Conservation (phyloP, 179 eudicot genomes). For the Silene vulgaris region DNA sequence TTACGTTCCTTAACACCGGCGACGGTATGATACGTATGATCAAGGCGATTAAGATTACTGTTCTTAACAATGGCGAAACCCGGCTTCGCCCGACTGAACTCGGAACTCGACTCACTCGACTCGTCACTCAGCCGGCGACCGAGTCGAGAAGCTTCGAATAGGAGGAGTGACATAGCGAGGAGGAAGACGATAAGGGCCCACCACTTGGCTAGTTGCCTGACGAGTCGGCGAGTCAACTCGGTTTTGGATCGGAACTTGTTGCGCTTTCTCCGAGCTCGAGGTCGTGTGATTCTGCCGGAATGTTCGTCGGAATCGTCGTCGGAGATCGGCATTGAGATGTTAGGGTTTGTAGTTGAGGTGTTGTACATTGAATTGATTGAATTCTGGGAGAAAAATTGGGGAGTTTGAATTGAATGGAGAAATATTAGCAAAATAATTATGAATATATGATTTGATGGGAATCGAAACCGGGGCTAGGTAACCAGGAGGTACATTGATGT, state of each 20-base stretch:
- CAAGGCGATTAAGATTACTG: slow-evolving; percentile 56
- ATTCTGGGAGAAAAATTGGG: not conserved
- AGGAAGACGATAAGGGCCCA: slow-evolving; percentile 64
- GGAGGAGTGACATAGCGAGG: slow-evolving; percentile 43
- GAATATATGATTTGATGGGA: too few species aligned
- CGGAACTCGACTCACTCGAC: not conserved
- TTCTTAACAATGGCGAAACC: slow-evolving; percentile 17
- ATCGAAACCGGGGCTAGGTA: too few species aligned
- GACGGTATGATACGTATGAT: slow-evolving; percentile 51
- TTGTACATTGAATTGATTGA: slow-evolving; percentile 21
- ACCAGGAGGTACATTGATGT: too few species aligned
- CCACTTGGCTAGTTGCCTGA: slow-evolving; percentile 51
- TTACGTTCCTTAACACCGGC: slow-evolving; percentile 75
- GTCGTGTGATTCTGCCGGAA: slow-evolving; percentile 27
- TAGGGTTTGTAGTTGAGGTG: slow-evolving; percentile 19
- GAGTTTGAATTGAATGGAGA: not conserved
- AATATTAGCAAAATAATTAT: not conserved
- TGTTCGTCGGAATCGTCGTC: slow-evolving; percentile 62
- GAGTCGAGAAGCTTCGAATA: slow-evolving; percentile 63
- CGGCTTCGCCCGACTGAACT: slow-evolving; percentile 11
- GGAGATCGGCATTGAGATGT: slow-evolving; percentile 49
- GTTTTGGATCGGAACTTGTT: slow-evolving; percentile 45
- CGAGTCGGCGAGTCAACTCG: slow-evolving; percentile 37
- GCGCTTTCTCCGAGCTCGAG: slow-evolving; percentile 55
- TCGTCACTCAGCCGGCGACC: slow-evolving; percentile 28